Evolutionary conservation across 2,329 filamentous ascomycete species (phyloP).

Genomic region (Fonsecaea erecta): DNA sequence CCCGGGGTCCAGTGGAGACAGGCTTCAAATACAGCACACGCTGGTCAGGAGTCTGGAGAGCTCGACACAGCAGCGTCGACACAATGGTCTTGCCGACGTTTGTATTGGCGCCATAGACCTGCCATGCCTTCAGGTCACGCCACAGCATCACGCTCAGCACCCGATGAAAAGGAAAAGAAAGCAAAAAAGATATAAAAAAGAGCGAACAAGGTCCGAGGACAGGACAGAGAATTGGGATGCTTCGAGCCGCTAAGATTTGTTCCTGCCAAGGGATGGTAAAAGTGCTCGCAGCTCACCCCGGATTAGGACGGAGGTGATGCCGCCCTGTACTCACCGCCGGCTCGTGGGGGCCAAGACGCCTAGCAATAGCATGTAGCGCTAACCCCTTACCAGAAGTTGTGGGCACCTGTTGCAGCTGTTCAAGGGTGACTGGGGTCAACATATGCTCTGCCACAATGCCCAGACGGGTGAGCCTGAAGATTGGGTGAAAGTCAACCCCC

Average conservation of each 20-base stretch:
- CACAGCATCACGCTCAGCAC: slow-evolving; percentile 49
- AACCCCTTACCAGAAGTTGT: no score
- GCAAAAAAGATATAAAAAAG: background rate
- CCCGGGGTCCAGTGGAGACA: slow-evolving; percentile 72
- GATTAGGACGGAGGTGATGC: no score
- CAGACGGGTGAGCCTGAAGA: no score
- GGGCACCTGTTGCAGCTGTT: no score
- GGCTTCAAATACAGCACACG: slow-evolving; percentile 73
- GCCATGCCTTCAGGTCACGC: slow-evolving; percentile 70
- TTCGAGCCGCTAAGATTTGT: slow-evolving; percentile 17
- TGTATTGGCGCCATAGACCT: slow-evolving; percentile 83
- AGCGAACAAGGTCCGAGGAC: background rate
- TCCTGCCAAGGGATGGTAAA: no score
- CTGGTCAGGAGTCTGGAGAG: slow-evolving; percentile 55
- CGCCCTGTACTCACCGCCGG: no score
- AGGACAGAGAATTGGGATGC: background rate
- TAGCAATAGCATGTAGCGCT: no score
- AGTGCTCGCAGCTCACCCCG: no score
- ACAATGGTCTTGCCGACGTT: slow-evolving; percentile 84
- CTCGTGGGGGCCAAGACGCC: no score
- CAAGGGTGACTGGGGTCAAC: no score
- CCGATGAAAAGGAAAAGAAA: background rate
- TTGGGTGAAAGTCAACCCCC: no score
- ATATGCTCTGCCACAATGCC: no score
- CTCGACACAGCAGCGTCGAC: slow-evolving; percentile 71